These are phyloP conservation scores for Calycina marina DNA, from an alignment of 2,329 filamentous ascomycete species.

Conservation along the genomic window DNA sequence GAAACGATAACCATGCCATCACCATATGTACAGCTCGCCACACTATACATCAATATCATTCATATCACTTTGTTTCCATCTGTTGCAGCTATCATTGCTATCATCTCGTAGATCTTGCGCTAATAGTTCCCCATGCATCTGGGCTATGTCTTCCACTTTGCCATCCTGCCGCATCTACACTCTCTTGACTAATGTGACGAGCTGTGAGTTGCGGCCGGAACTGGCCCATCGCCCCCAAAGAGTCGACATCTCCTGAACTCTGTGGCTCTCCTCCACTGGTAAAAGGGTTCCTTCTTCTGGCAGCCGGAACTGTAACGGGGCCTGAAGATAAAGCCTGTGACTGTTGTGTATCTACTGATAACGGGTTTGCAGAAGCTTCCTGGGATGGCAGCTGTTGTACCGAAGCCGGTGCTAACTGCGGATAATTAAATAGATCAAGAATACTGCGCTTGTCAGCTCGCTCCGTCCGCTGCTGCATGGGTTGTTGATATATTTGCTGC, in stretches of 20 bases:
- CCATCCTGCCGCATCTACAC: slow-evolving; percentile 35
- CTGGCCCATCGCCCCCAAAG: slow-evolving; percentile 11
- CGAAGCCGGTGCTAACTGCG: slow-evolving; percentile 20
- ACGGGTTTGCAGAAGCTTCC: slow-evolving; percentile 6
- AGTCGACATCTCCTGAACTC: slow-evolving; percentile 15
- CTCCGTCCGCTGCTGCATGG: slow-evolving; percentile 29
- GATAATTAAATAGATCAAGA: slow-evolving; percentile 53
- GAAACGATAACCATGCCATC: no score
- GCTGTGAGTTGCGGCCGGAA: slow-evolving; percentile 13
- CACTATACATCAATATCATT: no score
- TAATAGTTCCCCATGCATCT: slow-evolving; percentile 62
- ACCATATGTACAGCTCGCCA: no score
- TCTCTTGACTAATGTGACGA: slow-evolving; percentile 51
- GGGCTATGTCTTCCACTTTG: slow-evolving; percentile 60
- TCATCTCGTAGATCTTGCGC: slow-evolving; percentile 21
- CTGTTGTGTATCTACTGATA: slow-evolving; percentile 6
- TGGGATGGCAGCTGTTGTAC: slow-evolving; percentile 10
- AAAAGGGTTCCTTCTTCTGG: slow-evolving; percentile 22
- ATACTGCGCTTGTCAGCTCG: slow-evolving; percentile 60
- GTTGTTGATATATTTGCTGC: slow-evolving; percentile 20
- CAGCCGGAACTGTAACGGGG: slow-evolving; percentile 6
- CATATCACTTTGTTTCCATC: no score
- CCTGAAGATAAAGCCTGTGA: slow-evolving; percentile 8
- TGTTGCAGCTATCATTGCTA: no score
- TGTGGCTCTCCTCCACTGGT: slow-evolving; percentile 10